These are phyloP conservation scores for Stenogyne calaminthoides DNA, from an alignment of 305 asterid genomes.

Conservation along the genomic window DNA sequence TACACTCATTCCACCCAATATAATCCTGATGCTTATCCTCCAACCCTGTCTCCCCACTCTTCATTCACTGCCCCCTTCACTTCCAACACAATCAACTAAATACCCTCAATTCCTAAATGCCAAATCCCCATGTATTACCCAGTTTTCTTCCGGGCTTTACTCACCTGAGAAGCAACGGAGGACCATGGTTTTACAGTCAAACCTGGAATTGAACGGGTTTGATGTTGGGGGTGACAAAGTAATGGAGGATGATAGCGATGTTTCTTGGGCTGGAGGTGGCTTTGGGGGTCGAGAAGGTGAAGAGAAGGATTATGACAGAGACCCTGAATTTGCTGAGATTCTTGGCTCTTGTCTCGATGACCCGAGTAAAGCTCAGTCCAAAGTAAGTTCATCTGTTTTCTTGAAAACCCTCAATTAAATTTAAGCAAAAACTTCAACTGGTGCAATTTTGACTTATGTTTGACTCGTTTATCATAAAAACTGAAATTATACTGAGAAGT, in stretches of 20 bases:
- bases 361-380: slow-evolving; percentile 80
- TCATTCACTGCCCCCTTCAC: slow-evolving; percentile 23
- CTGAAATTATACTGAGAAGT: no score
- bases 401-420: not conserved
- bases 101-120: slow-evolving; percentile 11
- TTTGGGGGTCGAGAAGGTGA: slow-evolving; percentile 37
- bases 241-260: slow-evolving; percentile 37
- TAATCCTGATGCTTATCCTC: slow-evolving; percentile 38
- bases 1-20: not conserved
- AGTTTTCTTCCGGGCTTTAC: slow-evolving; percentile 23
- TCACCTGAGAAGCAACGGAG: slow-evolving; percentile 27
- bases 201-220: slow-evolving; percentile 34
- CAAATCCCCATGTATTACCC: slow-evolving; percentile 23
- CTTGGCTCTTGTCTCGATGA: slow-evolving; percentile 73
- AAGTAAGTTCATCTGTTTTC: slow-evolving; percentile 45
- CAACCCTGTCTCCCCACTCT: slow-evolving; percentile 31
- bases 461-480: no score
- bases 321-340: slow-evolving; percentile 91
- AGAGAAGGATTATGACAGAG: slow-evolving; percentile 73
- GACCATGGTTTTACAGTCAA: slow-evolving; percentile 35
- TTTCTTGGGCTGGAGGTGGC: slow-evolving; percentile 45
- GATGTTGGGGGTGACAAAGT: slow-evolving; percentile 34
- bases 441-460: no score
- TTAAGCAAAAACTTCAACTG: no score
- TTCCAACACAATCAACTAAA: slow-evolving; percentile 22